Evolutionary conservation across 2,329 filamentous ascomycete species (phyloP).

Genomic region (Sporothrix curviconia): DNA sequence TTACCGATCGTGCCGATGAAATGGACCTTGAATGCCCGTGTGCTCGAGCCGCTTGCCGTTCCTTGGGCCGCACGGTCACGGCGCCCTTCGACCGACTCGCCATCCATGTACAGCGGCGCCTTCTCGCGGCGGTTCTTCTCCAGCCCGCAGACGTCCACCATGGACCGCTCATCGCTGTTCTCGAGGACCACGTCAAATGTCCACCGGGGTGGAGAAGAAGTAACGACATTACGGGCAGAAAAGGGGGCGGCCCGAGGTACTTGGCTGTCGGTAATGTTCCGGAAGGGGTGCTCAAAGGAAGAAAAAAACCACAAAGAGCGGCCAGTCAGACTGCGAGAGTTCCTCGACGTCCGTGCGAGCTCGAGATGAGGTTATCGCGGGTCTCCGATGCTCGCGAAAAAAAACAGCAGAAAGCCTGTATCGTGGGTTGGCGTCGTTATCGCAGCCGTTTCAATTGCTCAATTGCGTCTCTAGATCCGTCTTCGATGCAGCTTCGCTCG

Average conservation of each 20-base stretch:
- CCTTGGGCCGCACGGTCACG: constrained; percentile 91
- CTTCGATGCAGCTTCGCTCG: not conserved
- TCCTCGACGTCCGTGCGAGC: no score
- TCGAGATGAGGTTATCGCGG: not conserved
- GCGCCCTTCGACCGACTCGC: constrained; percentile 96
- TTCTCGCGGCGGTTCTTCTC: constrained; percentile 98
- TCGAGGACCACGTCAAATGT: constrained; percentile 98
- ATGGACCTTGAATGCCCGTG: constrained; percentile 97
- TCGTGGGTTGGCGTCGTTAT: not conserved
- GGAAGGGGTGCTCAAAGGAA: not conserved
- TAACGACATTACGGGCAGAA: constrained; percentile 68
- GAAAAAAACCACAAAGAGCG: no score
- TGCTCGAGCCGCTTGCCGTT: constrained; percentile 97
- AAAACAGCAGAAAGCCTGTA: no score
- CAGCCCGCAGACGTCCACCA: constrained; percentile 95
- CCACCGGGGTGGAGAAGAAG: constrained; percentile 95
- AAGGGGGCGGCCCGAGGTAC: not conserved
- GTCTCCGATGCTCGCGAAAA: no score
- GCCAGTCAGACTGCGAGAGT: no score
- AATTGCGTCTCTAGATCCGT: not conserved
- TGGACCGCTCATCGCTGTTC: constrained; percentile 85
- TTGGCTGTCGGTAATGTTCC: not conserved
- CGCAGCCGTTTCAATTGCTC: not conserved
- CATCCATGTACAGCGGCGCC: constrained; percentile 93
- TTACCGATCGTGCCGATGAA: constrained; percentile 98